These are phyloP conservation scores for Arthrobotrys entomopaga DNA, from an alignment of 2,329 filamentous ascomycete genomes.

Conservation along the genomic window DNA sequence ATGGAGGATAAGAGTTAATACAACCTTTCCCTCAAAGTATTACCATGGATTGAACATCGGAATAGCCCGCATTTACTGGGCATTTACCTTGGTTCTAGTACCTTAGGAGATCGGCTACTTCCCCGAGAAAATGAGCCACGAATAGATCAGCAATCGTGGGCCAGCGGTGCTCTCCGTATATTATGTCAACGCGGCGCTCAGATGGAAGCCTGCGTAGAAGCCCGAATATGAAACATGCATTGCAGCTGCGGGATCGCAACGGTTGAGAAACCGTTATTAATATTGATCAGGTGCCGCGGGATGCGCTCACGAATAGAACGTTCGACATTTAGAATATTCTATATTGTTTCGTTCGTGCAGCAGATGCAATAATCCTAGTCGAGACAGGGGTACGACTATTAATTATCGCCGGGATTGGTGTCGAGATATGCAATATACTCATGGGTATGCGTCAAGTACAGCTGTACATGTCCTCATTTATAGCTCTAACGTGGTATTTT, in stretches of 20 bases:
- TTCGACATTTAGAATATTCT: no score
- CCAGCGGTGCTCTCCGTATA: slow-evolving; percentile 5
- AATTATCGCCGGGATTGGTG: no score
- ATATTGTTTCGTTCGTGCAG: no score
- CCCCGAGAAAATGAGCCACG: slow-evolving; percentile 1
- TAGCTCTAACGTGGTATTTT: no score
- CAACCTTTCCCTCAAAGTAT: background rate
- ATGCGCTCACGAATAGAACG: no score
- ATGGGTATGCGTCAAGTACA: no score
- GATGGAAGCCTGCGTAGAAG: slow-evolving; percentile 7
- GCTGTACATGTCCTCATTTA: no score
- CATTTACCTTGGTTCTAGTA: background rate
- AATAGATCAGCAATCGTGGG: background rate
- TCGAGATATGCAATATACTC: no score
- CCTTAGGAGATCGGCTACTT: slow-evolving; percentile 30
- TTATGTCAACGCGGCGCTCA: background rate
- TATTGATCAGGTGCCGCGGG: background rate
- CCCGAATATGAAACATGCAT: slow-evolving; percentile 3
- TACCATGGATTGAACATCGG: background rate
- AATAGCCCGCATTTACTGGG: background rate
- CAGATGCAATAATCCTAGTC: no score
- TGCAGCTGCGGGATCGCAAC: slow-evolving; percentile 7
- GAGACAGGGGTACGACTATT: no score
- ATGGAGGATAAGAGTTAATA: no score
- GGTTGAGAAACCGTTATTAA: background rate